Base-by-base conservation (phyloP, 1,284 basidiomycete species). In the Rhizoctonia solani region DNA sequence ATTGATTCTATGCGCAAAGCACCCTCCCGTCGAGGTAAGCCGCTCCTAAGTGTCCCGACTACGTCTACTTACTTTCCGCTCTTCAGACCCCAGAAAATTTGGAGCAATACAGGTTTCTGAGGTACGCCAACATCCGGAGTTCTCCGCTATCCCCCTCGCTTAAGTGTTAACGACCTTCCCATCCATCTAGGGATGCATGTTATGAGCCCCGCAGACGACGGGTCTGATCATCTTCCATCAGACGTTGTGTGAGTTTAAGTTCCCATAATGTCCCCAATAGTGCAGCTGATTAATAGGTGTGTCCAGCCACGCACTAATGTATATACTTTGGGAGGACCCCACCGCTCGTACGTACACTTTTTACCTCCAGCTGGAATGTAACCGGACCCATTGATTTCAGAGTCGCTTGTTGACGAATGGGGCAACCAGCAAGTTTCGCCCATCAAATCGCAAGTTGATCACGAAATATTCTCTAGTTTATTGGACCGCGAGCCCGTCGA, bases 331-430 rank as follows among this genome's bases (percentile, higher is more conserved):
- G 71, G 16, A 69, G 23, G 55, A 67, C 25, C 68, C 69, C 13
- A 50, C 54, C 13, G 68, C 71, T n/a, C 59, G 69, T 71, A 27
- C 42, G 52, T 63, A 27, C 19, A 32, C 11, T 27, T 37, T 16
- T 29, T 9, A 32, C 23, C 19, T 13, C n/a, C 21, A 21, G 13
- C 16, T 21, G 53, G 3, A n/a, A 37, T 30, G 21, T 4, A 4
- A 23, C 19, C 37, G 47, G 23, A 27, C 42, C 47, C 19, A 41
- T 9, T 23, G 25, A 34, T 30, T 56, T 23, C 14, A 70, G 71
- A 69, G 44, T 47, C 41, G 13, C 58, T 72, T 39, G 65, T 72
- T 11, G 71, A 72, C 19, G 71, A 72, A 68, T 72, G 71, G 71
- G n/a, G 71, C 68, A 25, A 69, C 70, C 4, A 68, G 58, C 21